Percentiles rank a stretch among this genome's conserved stretches.
Evolutionary conservation across 208 protist genomes (phyloP).

Genomic region (Trichomonas vaginalis): DNA sequence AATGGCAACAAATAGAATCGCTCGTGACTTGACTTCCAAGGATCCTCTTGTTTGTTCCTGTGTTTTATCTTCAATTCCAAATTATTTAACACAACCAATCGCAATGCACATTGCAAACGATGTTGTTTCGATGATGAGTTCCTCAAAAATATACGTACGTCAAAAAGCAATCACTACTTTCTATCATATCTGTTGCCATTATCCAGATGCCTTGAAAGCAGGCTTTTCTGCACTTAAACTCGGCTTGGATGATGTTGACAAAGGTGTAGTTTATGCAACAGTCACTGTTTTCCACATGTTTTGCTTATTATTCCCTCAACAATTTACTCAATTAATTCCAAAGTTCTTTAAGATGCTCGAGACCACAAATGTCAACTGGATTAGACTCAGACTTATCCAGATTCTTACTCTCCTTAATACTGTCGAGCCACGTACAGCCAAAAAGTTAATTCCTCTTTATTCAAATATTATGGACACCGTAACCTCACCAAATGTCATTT

Average conservation of each 20-base stretch:
- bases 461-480: neutral
- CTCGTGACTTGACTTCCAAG: neutral
- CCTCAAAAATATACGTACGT: neutral
- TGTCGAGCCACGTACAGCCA: neutral
- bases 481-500: neutral
- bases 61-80: neutral
- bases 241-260: neutral
- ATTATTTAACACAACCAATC: neutral
- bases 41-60: neutral
- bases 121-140: neutral
- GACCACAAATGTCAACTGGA: neutral
- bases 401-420: neutral
- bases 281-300: neutral
- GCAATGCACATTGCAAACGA: neutral
- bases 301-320: neutral
- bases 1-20: neutral
- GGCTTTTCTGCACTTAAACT: neutral
- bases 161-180: constrained; percentile 10
- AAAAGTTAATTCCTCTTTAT: neutral
- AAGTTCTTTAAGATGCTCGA: constrained; percentile 17
- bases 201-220: neutral
- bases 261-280: neutral
- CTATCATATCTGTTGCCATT: neutral
- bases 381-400: neutral
- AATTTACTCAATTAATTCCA: neutral